Conservation (phyloP, 2,329 filamentous ascomycete species). For the Colletotrichum aenigma region DNA sequence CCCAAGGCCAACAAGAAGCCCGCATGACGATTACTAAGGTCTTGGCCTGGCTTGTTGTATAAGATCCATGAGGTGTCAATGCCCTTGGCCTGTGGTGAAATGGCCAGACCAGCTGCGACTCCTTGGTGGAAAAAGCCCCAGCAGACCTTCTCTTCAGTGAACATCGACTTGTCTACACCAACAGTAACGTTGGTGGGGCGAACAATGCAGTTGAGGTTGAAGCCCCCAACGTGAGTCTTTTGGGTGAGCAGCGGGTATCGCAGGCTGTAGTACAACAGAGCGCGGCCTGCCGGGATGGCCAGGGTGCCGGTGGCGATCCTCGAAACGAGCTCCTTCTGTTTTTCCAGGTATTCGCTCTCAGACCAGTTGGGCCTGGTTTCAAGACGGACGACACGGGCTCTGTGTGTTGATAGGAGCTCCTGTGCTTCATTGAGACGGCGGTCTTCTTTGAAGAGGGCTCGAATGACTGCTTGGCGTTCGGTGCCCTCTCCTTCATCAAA, state of each 20-base stretch:
- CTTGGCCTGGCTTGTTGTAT: constrained; percentile 88
- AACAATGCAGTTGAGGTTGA: constrained; percentile 90
- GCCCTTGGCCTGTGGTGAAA: constrained; percentile 86
- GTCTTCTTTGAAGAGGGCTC: constrained; percentile 89
- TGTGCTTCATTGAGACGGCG: constrained; percentile 87
- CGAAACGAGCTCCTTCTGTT: constrained; percentile 88
- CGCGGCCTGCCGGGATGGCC: constrained; percentile 85
- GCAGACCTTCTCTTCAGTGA: constrained; percentile 94
- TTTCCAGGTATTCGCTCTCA: constrained; percentile 87
- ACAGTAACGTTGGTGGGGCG: constrained; percentile 91
- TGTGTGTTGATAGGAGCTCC: constrained; percentile 83
- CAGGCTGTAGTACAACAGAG: constrained; percentile 85
- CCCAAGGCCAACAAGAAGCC: constrained; percentile 91
- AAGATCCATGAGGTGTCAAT: constrained; percentile 99
- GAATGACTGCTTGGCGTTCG: constrained; percentile 82
- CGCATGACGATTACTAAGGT: constrained; percentile 94
- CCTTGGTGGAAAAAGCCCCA: constrained; percentile 99
- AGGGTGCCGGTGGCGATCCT: constrained; percentile 86
- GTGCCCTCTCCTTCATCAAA: constrained; percentile 83
- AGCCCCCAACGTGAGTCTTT: constrained; percentile 86
- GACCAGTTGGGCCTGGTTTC: constrained; percentile 77
- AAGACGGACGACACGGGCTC: constrained; percentile 79
- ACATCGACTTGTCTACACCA: constrained; percentile 85
- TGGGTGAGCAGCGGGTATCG: constrained; percentile 90
- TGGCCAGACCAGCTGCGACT: constrained; percentile 88